Conservation (phyloP, 805 yeast species). For the Yamadazyma nakazawae region DNA sequence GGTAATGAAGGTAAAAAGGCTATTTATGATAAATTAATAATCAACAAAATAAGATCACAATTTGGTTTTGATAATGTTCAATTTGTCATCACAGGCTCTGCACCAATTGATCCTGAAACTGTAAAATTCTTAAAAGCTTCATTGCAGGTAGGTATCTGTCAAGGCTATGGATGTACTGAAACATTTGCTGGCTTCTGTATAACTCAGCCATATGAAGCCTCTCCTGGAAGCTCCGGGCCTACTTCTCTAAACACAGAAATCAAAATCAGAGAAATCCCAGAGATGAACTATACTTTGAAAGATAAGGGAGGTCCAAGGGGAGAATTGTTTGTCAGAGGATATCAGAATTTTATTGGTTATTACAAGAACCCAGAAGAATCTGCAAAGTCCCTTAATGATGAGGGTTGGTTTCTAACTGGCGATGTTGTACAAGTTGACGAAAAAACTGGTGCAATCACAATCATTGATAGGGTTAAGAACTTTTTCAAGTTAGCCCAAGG, state of each 20-base stretch:
- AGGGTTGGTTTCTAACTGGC: conserved; percentile 60
- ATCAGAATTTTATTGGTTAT: conserved; percentile 51
- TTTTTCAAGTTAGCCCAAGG: conserved; percentile 43
- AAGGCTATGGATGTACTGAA: conserved; percentile 78
- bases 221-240: conserved; percentile 47
- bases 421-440: conserved; percentile 37
- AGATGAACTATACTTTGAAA: conserved; percentile 47
- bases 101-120: conserved; percentile 66
- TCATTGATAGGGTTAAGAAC: conserved; percentile 51
- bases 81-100: conserved; percentile 48
- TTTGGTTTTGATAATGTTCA: conserved; percentile 33
- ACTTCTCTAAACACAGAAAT: conserved; percentile 53
- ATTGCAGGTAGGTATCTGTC: conserved; percentile 53
- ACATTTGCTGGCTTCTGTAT: conserved; percentile 54
- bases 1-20: conserved; percentile 35
- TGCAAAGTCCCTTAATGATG: conserved; percentile 38
- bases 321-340: conserved; percentile 56
- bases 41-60: conserved; percentile 19
- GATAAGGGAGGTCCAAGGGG: conserved; percentile 42
- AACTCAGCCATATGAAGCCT: conserved; percentile 40
- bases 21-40: conserved; percentile 30
- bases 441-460: conserved; percentile 30
- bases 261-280: conserved; percentile 58
- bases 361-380: conserved; percentile 50
- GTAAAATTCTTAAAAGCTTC: conserved; percentile 60